Evolutionary conservation across 768 basidiomycete genomes (phyloP), one percentile per base, ranked within the genome.

Genomic region (Suillus fuscotomentosus): DNA sequence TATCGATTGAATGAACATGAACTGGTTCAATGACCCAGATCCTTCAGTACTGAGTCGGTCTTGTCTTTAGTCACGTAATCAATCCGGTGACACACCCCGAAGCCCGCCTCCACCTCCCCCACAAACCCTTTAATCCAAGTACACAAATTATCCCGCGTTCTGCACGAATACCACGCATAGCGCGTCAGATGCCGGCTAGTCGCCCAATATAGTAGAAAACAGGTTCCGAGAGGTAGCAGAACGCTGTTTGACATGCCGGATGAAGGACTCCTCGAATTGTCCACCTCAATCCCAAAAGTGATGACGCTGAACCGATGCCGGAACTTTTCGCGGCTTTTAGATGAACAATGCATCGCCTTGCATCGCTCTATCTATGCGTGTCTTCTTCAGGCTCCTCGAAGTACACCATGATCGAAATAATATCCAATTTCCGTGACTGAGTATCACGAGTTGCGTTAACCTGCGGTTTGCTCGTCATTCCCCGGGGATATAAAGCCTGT

Each of bases 361-460:
- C 51, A 53, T 53, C 51, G 50, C 50, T 51, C 27, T 51, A 51
- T 51, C 50, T 51, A 24, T 41, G 8, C 39, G 38, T 57, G 56
- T 39, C 56, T 59, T 59, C 57, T 42, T 47, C 70, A 31, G 31
- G 31, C 76, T 80, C 79, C 79, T 79, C 73, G 80, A 79, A 74
- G 70, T 75, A 74, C 80, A 77, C 81, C 80, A 80, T 81, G 75
- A 83, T 82, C 80, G 72, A 81, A 82, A 75, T 76, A 79, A 80
- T 66, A 69, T 67, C 43, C 65, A 78, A 71, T 81, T 81, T 80
- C 81, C 83, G 80, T 82, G 78, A 76, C 78, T 75, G 78, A 72
- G 79, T 77, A 73, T 78, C 77, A 80, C 79, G 77, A 75, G 81
- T 83, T 83, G 83, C 82, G 80, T 77, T 81, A 80, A 76, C 79